These are phyloP conservation scores for Fusarium bulbicola DNA, from an alignment of 2,329 filamentous ascomycete species.

Conservation along the genomic window DNA sequence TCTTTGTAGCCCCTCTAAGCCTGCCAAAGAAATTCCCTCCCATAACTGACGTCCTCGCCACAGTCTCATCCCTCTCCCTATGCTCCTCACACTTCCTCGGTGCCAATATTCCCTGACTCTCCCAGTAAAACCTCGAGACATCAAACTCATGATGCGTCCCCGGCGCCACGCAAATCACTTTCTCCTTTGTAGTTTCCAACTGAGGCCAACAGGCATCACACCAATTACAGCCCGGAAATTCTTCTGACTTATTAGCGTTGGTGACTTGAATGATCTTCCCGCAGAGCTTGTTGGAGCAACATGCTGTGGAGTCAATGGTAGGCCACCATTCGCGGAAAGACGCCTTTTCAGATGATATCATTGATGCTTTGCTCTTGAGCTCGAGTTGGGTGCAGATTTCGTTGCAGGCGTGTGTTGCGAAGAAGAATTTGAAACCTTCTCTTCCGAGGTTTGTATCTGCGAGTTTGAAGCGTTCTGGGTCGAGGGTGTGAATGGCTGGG, in stretches of 20 bases:
- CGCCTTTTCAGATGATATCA: conserved; percentile 31
- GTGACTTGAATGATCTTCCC: conserved; percentile 44
- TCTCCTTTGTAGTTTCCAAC: conserved; percentile 35
- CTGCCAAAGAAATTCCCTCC: conserved; percentile 20
- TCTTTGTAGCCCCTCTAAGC: conserved; percentile 15
- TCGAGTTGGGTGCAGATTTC: conserved; percentile 43
- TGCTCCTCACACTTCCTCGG: conserved; percentile 38
- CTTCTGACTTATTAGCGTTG: conserved; percentile 30
- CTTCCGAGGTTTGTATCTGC: conserved; percentile 45
- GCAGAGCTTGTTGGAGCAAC: conserved; percentile 53
- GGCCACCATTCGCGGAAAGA: conserved; percentile 48
- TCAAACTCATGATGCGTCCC: conserved; percentile 45
- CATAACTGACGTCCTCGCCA: conserved; percentile 2
- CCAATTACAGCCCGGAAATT: conserved; percentile 44
- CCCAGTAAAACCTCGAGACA: conserved; percentile 48
- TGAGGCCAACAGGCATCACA: conserved; percentile 48
- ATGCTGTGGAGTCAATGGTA: conserved; percentile 42
- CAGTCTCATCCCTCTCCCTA: conserved; percentile 4
- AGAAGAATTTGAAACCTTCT: conserved; percentile 53
- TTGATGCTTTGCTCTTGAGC: conserved; percentile 40
- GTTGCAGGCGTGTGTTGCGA: conserved; percentile 48
- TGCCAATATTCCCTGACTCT: conserved; percentile 44
- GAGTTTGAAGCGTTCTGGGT: conserved; percentile 46
- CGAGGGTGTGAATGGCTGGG: conserved; percentile 49
- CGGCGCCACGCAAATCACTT: conserved; percentile 35